Percentiles rank a stretch among this genome's conserved stretches.
Conservation (phyloP, 768 basidiomycete genomes). For the Hericium coralloides region DNA sequence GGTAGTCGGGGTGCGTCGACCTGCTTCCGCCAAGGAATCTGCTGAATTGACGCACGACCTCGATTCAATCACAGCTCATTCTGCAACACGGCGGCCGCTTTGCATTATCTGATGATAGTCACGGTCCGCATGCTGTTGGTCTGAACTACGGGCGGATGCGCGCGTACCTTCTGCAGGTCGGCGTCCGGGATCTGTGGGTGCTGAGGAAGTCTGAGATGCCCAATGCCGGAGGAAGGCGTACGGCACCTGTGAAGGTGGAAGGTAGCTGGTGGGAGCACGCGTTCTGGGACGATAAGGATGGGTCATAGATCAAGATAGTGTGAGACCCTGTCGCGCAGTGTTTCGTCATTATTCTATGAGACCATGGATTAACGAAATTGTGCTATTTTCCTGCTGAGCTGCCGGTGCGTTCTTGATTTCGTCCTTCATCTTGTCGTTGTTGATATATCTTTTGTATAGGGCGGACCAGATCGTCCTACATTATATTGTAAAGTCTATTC, state of each 20-base stretch:
- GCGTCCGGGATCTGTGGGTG: constrained; percentile 60
- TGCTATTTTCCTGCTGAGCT: no score
- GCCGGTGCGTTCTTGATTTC: no score
- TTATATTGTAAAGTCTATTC: no score
- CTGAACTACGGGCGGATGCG: constrained; percentile 67
- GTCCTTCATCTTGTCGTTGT: no score
- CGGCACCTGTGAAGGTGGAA: constrained; percentile 34
- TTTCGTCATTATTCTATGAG: no score
- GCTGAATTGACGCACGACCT: background rate
- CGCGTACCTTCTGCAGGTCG: constrained; percentile 54
- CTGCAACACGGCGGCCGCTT: constrained; percentile 61
- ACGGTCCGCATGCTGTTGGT: constrained; percentile 82
- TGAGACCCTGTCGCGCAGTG: no score
- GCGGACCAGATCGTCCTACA: no score
- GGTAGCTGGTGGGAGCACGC: constrained; percentile 49
- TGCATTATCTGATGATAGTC: constrained; percentile 91
- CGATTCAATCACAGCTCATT: constrained; percentile 47
- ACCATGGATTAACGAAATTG: no score
- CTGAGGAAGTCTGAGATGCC: constrained; percentile 31
- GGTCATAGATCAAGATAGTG: background rate
- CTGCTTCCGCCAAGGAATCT: background rate
- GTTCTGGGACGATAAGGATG: constrained; percentile 34
- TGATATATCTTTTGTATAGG: no score
- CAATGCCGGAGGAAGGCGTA: constrained; percentile 39
- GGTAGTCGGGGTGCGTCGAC: constrained; percentile 51